Base-by-base conservation (phyloP, 805 yeast species). In the Yarrowia keelungensis region DNA sequence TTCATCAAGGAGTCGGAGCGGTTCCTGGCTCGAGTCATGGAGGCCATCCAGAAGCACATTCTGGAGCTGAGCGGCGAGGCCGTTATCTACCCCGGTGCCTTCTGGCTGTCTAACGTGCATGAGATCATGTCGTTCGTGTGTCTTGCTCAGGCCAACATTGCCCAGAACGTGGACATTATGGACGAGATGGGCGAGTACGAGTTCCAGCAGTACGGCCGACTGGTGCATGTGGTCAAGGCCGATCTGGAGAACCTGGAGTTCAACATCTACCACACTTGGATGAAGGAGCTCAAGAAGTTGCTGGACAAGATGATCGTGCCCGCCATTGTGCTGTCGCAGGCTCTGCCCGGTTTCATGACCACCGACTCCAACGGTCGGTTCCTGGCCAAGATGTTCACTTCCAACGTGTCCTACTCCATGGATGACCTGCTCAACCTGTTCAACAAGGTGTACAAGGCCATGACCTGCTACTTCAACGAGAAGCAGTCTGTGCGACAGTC, bases 71-170 rank as follows among this genome's bases (percentile, higher is more conserved):
- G 89, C 73, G 97, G 94, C 69, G 97, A 90, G 70, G 96, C 91
- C 73, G 87, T 92, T 42, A 88, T 93, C 74, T 87, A 92, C 58
- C 92, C 92, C 74, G 98, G 97, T 73, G 97, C 98, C 0, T 95
- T 93, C 82, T 95, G 99, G 99, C 83, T 95, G 72, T 91, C 98
- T 3, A 95, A 95, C 79, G 93, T 96, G 2, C 97, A 95, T 77
- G 98, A 95, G 77, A 84, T 95, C 74, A 91, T 90, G 78, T 92
- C 98, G 3, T 95, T 95, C 82, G 97, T 94, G 70, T 87, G 93
- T 15, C 90, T 92, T 79, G 98, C 98, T 2, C 97, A 94, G 79
- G 86, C 87, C 70, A 92, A 97, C n/a, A 91, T 95, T 70, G 81
- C 91, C 64, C 93, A 91, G 56, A 92, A 91, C 75, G 97, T 90